Evolutionary conservation across 2,329 filamentous ascomycete genomes (phyloP).

Genomic region (Ceratocystis diversiconidia): DNA sequence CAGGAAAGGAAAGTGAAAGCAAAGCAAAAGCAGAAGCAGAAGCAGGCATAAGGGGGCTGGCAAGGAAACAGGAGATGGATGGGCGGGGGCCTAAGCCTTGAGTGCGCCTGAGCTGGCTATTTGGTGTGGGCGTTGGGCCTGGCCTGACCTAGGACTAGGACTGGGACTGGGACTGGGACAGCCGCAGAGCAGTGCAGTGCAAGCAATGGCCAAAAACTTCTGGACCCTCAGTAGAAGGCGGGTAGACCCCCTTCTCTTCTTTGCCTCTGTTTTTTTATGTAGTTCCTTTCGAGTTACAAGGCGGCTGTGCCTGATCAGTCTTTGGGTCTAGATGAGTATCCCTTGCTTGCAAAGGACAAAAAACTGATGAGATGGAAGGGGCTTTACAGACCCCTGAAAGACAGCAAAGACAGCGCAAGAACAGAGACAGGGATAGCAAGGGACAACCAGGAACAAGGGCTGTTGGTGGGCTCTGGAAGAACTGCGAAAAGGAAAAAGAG

Average conservation of each 20-base stretch:
- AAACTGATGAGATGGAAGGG: not conserved
- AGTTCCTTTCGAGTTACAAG: not conserved
- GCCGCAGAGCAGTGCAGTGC: not conserved
- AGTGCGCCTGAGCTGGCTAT: not conserved
- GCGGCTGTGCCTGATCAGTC: slow-evolving; percentile 2
- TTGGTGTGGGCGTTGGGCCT: slow-evolving; percentile 10
- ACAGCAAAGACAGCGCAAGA: not conserved
- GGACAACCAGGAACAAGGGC: not conserved
- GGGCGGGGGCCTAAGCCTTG: not conserved
- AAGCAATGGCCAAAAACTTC: slow-evolving; percentile 1
- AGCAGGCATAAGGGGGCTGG: slow-evolving; percentile 17
- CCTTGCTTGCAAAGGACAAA: not conserved
- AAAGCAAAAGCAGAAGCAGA: slow-evolving; percentile 5
- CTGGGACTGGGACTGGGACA: not conserved
- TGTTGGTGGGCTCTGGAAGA: not conserved
- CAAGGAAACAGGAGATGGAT: slow-evolving; percentile 10
- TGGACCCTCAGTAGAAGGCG: not conserved
- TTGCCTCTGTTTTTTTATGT: not conserved
- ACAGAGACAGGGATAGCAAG: not conserved
- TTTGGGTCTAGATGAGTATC: not conserved
- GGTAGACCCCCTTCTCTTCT: not conserved
- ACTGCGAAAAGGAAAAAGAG: not conserved
- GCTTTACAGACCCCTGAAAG: not conserved
- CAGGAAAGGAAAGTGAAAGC: slow-evolving; percentile 10
- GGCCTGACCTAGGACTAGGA: not conserved